These are phyloP conservation scores for Colletotrichum cereale DNA, from an alignment of 2,329 filamentous ascomycete genomes.

Conservation along the genomic window DNA sequence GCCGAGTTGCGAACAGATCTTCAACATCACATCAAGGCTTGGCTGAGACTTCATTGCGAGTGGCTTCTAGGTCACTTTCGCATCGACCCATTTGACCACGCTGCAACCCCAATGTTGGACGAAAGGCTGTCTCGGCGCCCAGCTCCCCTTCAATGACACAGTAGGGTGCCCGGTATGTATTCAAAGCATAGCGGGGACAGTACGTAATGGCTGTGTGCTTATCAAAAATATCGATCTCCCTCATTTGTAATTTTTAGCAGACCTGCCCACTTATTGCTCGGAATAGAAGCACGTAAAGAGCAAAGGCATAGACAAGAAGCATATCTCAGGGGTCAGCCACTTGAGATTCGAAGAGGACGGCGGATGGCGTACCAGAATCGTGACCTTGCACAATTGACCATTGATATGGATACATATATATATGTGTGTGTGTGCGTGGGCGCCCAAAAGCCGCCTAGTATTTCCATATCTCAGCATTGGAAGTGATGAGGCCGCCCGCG, in stretches of 20 bases:
- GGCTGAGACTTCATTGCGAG: too few species aligned
- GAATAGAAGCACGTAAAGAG: neutral
- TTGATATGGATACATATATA: neutral
- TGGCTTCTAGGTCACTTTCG: neutral
- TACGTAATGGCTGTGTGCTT: conserved; percentile 1
- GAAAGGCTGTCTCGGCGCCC: conserved; percentile 31
- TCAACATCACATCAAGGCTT: neutral
- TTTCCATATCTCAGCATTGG: neutral
- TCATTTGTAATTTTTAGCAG: neutral
- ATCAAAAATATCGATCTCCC: neutral
- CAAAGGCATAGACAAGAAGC: neutral
- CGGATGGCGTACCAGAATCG: neutral
- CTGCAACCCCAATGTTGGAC: conserved; percentile 16
- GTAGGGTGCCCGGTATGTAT: neutral
- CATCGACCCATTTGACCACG: neutral
- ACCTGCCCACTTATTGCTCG: neutral
- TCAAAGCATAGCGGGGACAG: neutral
- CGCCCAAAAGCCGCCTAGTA: neutral
- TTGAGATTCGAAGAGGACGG: neutral
- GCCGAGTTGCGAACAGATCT: too few species aligned
- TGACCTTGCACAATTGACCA: neutral
- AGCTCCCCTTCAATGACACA: conserved; percentile 1
- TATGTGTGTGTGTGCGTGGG: too few species aligned
- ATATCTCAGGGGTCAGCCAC: neutral
- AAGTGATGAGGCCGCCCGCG: too few species aligned